A percentile compares a stretch with the other conserved stretches of the same genome.
Conservation (phyloP, 2,329 filamentous ascomycete species). For the Neodidymelliopsis sp. region DNA sequence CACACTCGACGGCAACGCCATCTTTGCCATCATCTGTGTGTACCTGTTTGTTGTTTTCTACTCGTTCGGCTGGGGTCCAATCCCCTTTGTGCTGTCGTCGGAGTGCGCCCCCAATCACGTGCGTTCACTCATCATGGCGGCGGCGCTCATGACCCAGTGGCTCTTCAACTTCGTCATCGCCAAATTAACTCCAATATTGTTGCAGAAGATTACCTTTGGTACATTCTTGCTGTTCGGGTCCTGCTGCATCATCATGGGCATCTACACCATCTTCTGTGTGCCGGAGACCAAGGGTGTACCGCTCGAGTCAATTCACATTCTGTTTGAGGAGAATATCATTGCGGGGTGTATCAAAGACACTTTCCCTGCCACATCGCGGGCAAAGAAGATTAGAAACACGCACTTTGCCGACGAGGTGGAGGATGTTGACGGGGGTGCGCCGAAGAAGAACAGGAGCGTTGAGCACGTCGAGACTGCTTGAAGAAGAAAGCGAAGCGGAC, state of each 20-base stretch:
- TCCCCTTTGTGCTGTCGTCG: slow-evolving; percentile 54
- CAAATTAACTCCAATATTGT: slow-evolving; percentile 53
- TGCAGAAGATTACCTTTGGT: slow-evolving; percentile 53
- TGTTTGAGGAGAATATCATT: slow-evolving; percentile 54
- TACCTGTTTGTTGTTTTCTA: slow-evolving; percentile 59
- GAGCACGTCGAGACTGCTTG: slow-evolving; percentile 42
- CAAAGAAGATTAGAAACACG: slow-evolving; percentile 46
- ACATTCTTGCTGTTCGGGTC: slow-evolving; percentile 54
- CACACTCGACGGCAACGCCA: slow-evolving; percentile 46
- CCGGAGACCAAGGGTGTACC: slow-evolving; percentile 55
- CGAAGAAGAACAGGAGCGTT: slow-evolving; percentile 33
- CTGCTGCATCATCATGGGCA: slow-evolving; percentile 52
- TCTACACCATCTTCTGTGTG: slow-evolving; percentile 53
- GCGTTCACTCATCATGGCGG: slow-evolving; percentile 53
- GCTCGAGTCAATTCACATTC: slow-evolving; percentile 51
- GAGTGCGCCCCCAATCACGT: slow-evolving; percentile 53
- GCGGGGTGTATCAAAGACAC: slow-evolving; percentile 50
- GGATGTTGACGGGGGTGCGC: slow-evolving; percentile 28
- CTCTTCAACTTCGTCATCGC: slow-evolving; percentile 38
- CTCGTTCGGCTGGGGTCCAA: slow-evolving; percentile 57
- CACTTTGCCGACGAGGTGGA: slow-evolving; percentile 40
- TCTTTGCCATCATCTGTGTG: slow-evolving; percentile 61
- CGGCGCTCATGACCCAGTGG: slow-evolving; percentile 56
- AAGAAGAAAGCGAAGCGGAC: not conserved
- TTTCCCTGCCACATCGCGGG: slow-evolving; percentile 46